Base-by-base conservation (phyloP, 2,329 filamentous ascomycete species). In the Penicillium janthinellum region DNA sequence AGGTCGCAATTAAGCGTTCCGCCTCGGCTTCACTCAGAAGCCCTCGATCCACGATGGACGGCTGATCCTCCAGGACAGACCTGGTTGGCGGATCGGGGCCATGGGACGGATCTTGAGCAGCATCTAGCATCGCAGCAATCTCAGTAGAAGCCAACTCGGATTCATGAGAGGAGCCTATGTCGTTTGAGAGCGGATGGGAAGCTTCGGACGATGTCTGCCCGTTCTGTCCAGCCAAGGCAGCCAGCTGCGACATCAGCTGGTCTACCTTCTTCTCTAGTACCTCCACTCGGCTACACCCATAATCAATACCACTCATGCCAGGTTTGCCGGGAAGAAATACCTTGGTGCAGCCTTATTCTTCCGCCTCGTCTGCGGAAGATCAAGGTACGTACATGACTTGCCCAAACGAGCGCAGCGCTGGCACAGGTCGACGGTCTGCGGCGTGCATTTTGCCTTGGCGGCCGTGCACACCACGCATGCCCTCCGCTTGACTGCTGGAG, bases 331-430 rank as follows among this genome's bases (percentile, higher is more conserved):
- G 14, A 11, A 31, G 25, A 12, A 31, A n/a, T 47, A 47, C 44
- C 44, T 47, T 31, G 44, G 44, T 47, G 60, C 52, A 58, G 56
- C 50, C 54, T 56, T 67, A n/a, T 60, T 59, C 54, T 60, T 70
- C 25, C 67, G 65, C 57, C 56, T 69, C 25, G 64, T 68, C 64
- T 70, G 67, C 28, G 67, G 67, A 54, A 70, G 65, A 25, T 70
- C 67, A 54, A 70, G 67, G 59, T 67, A 70, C 25, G 62, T 68
- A 55, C 67, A 70, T 57, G 62, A 53, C 58, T 69, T 70, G 54
- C 65, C 67, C 45, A 69, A 53, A 54, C 67, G 68, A 62, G 63
- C 63, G 51, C 64, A 67, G 6, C 64, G 59, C 58, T 69, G 67
- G 39, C 68, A 70, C 17, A 66, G 15, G 42, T 64, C 58, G 25